Evolutionary conservation across 495 filamentous ascomycete genomes (phyloP).

Genomic region (Hyaloscypha variabilis): DNA sequence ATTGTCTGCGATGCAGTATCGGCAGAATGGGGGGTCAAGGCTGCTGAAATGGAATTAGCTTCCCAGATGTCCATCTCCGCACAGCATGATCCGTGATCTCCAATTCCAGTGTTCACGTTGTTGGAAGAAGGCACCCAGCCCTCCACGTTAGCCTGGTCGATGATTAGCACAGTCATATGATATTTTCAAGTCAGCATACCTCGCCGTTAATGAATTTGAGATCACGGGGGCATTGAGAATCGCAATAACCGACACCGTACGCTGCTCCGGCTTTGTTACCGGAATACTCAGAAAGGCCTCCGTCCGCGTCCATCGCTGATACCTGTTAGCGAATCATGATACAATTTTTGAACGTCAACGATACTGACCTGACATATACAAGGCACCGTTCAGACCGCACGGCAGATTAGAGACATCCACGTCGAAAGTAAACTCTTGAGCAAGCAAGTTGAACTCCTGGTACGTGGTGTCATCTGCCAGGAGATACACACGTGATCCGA

Average conservation of each 20-base stretch:
- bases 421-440: slow-evolving; percentile 68
- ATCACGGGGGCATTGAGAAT: slow-evolving; percentile 70
- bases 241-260: slow-evolving; percentile 76
- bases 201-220: slow-evolving; percentile 69
- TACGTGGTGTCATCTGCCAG: slow-evolving; percentile 57
- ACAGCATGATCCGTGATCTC: slow-evolving; percentile 65
- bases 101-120: slow-evolving; percentile 57
- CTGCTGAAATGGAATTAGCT: slow-evolving; percentile 27
- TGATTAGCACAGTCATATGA: slow-evolving; percentile 41
- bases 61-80: slow-evolving; percentile 64
- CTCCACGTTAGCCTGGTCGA: slow-evolving; percentile 43
- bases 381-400: slow-evolving; percentile 72
- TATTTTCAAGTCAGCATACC: slow-evolving; percentile 42
- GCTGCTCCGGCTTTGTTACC: slow-evolving; percentile 67
- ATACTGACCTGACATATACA: slow-evolving; percentile 52
- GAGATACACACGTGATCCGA: slow-evolving; percentile 63
- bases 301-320: slow-evolving; percentile 64
- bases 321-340: slow-evolving; percentile 42
- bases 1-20: not conserved
- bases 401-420: slow-evolving; percentile 68
- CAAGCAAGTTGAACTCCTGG: slow-evolving; percentile 58
- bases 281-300: slow-evolving; percentile 53
- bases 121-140: slow-evolving; percentile 54
- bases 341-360: slow-evolving; percentile 32
- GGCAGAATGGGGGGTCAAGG: slow-evolving; percentile 15